These are phyloP conservation scores for Phaeodactylum tricornutum DNA, from an alignment of 108 stramenopile genomes.

Conservation along the genomic window DNA sequence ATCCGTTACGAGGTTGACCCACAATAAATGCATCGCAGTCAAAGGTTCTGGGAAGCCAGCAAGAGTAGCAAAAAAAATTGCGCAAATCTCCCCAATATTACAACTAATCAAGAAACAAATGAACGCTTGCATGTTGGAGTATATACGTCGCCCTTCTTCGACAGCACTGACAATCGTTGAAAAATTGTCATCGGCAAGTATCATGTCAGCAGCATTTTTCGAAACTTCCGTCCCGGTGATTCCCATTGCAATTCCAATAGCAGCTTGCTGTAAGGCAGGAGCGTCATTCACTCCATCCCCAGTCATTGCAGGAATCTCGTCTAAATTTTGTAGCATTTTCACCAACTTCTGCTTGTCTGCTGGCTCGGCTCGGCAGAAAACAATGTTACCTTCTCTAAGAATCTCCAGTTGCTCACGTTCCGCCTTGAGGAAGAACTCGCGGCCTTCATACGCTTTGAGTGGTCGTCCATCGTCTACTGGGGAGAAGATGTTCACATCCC, in stretches of 20 bases:
- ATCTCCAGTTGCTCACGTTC: conserved; percentile 54
- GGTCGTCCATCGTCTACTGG: conserved; percentile 11
- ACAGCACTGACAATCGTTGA: conserved; percentile 94
- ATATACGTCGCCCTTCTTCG: conserved; percentile 95
- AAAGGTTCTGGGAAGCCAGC: conserved; percentile 93
- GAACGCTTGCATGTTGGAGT: conserved; percentile 98
- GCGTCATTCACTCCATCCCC: conserved; percentile 99
- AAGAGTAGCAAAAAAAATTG: conserved; percentile 86
- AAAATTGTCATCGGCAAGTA: conserved; percentile 97
- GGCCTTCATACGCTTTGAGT: conserved; percentile 74
- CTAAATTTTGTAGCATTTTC: conserved; percentile 87
- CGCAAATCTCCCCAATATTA: conserved; percentile 96
- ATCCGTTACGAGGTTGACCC: conserved; percentile 98
- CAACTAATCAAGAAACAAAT: conserved; percentile 97
- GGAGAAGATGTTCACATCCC: conserved; percentile 68
- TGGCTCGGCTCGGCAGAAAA: conserved; percentile 97
- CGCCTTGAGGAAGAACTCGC: conserved; percentile 74
- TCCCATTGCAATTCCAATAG: conserved; percentile 94
- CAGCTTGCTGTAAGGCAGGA: conserved; percentile 96
- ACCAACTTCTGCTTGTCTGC: conserved; percentile 95
- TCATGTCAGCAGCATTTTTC: conserved; percentile 90
- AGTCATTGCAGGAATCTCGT: conserved; percentile 96
- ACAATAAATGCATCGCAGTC: conserved; percentile 96
- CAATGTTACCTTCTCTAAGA: conserved; percentile 73
- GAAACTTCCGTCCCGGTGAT: conserved; percentile 77